Percentiles rank a stretch among this genome's conserved stretches.
Conservation (phyloP, 192 early-diverging fungal genomes). For the Dissophora globulifera region DNA sequence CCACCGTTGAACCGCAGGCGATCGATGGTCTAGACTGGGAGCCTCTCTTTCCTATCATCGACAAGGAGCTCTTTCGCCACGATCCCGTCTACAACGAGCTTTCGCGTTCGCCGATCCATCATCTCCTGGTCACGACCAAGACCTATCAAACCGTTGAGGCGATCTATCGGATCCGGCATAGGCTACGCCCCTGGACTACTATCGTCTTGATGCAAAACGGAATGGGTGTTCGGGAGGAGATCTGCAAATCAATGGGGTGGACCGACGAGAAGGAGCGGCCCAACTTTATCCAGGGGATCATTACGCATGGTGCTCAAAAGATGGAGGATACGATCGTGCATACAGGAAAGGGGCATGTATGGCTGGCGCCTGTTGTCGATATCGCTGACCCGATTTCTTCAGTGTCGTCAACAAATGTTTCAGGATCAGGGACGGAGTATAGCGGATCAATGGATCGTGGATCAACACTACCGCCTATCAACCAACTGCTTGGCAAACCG, state of each 20-base stretch:
- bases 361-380: slow-evolving; percentile 52
- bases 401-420: background rate
- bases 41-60: slow-evolving; percentile 18
- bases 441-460: too few relatives aligned
- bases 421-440: background rate
- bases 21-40: slow-evolving; percentile 55
- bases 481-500: slow-evolving; percentile 2
- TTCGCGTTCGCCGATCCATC: slow-evolving; percentile 56
- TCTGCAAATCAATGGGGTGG: slow-evolving; percentile 58
- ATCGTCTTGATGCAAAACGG: slow-evolving; percentile 77
- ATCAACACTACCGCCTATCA: slow-evolving; percentile 4
- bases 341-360: slow-evolving; percentile 65
- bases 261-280: slow-evolving; percentile 57
- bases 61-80: slow-evolving; percentile 18
- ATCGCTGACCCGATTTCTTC: background rate
- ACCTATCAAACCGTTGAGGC: slow-evolving; percentile 69
- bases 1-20: slow-evolving; percentile 34
- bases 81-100: slow-evolving; percentile 42
- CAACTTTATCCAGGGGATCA: slow-evolving; percentile 44
- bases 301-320: slow-evolving; percentile 53
- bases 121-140: slow-evolving; percentile 73
- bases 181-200: slow-evolving; percentile 59
- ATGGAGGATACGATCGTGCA: slow-evolving; percentile 64
- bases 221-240: slow-evolving; percentile 67
- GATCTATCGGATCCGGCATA: slow-evolving; percentile 56